Percentiles rank a stretch among this genome's conserved stretches.
Conservation (phyloP, 2,329 filamentous ascomycete species). For the Erysiphe neolycopersici region DNA sequence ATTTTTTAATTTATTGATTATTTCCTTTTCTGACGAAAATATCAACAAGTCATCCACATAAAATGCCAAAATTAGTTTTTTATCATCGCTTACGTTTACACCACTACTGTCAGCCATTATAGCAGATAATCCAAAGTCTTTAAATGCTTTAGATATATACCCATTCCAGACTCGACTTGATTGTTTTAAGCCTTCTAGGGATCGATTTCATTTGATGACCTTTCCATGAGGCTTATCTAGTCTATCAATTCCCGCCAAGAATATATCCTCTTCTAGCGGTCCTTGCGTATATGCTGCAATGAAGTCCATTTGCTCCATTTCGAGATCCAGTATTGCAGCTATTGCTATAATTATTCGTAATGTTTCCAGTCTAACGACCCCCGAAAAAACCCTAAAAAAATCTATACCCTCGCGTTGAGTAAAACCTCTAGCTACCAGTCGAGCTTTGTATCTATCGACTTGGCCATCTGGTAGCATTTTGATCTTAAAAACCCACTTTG, state of each 20-base stretch:
- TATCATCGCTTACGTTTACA: not conserved
- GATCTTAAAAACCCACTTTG: not conserved
- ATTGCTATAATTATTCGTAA: not conserved
- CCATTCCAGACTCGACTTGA: not conserved
- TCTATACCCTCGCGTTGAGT: not conserved
- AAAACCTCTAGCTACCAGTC: too few species aligned
- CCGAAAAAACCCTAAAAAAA: not conserved
- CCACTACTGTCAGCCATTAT: not conserved
- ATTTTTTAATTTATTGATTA: not conserved
- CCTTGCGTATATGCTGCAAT: not conserved
- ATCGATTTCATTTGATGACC: not conserved
- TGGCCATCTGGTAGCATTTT: not conserved
- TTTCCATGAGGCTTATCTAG: not conserved
- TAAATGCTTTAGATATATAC: not conserved
- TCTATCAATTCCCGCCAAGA: not conserved
- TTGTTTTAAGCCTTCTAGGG: not conserved
- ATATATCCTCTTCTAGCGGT: not conserved
- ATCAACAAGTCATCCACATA: not conserved
- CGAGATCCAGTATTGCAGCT: not conserved
- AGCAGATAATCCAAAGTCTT: not conserved
- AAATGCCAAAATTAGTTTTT: not conserved
- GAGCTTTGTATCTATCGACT: too few species aligned
- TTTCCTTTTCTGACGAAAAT: not conserved
- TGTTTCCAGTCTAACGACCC: not conserved
- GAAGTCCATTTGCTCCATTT: conserved; percentile 1